Evolutionary conservation across 1,284 basidiomycete species (phyloP).

Genomic region (Coniferiporia sulphurascens): DNA sequence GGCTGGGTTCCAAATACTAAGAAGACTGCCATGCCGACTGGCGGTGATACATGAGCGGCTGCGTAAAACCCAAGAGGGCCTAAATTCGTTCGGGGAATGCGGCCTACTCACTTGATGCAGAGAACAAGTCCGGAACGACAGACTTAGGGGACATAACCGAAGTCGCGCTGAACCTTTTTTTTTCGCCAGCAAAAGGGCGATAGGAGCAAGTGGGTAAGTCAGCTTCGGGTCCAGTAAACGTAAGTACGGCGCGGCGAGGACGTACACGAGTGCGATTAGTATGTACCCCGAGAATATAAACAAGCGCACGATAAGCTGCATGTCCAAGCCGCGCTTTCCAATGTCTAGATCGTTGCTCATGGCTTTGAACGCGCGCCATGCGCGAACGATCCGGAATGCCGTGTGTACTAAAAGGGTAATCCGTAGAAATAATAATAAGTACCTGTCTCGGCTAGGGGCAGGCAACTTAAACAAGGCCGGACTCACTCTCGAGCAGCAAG

Average conservation of each 20-base stretch:
- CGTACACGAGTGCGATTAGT: conserved; percentile 31
- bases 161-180: conserved; percentile 29
- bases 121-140: conserved; percentile 31
- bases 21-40: conserved; percentile 33
- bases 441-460: background rate
- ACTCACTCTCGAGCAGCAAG: conserved; percentile 29
- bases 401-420: conserved; percentile 24
- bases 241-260: background rate
- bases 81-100: background rate
- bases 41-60: background rate
- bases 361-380: conserved; percentile 28
- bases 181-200: background rate
- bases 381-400: conserved; percentile 26
- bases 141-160: conserved; percentile 23
- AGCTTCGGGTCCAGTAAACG: background rate
- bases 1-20: conserved; percentile 35
- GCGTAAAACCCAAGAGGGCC: too few relatives aligned
- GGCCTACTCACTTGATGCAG: conserved; percentile 29
- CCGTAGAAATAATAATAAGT: background rate
- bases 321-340: conserved; percentile 22
- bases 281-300: conserved; percentile 34
- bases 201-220: background rate
- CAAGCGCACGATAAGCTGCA: conserved; percentile 32
- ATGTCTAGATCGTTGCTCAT: conserved; percentile 19
- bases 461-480: background rate